These are phyloP conservation scores for Wickerhamiella bombiphila DNA, from an alignment of 805 yeast species.

Conservation along the genomic window DNA sequence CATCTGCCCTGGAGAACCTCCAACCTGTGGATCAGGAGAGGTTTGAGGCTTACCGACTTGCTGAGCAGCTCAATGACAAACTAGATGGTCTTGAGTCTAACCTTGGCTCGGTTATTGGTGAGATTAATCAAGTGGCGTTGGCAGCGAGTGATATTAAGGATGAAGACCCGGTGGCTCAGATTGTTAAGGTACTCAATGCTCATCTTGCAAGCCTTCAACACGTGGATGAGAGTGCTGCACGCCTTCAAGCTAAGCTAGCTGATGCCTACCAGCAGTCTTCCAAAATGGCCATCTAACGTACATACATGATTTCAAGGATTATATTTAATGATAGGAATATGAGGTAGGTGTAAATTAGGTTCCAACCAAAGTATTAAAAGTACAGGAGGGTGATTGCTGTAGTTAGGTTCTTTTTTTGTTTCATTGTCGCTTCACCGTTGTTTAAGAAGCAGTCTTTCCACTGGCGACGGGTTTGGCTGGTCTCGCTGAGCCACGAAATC, in stretches of 20 bases:
- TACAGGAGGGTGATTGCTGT: too few relatives aligned
- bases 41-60: conserved; percentile 75
- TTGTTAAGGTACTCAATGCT: conserved; percentile 68
- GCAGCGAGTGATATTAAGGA: conserved; percentile 54
- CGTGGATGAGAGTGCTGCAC: conserved; percentile 59
- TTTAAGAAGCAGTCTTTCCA: too few relatives aligned
- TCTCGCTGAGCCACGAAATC: too few relatives aligned
- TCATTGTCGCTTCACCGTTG: too few relatives aligned
- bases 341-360: too few relatives aligned
- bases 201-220: conserved; percentile 84
- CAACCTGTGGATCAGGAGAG: conserved; percentile 61
- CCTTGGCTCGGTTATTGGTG: conserved; percentile 23
- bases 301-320: too few relatives aligned
- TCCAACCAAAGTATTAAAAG: too few relatives aligned
- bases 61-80: conserved; percentile 71
- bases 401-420: too few relatives aligned
- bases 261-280: conserved; percentile 12
- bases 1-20: conserved; percentile 20
- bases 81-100: conserved; percentile 65
- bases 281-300: conserved; percentile 1
- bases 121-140: conserved; percentile 42
- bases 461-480: too few relatives aligned
- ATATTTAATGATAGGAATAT: too few relatives aligned
- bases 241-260: conserved; percentile 50
- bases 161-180: conserved; percentile 30